A percentile compares a stretch with the other conserved stretches of the same genome.
phyloP scores from a whole-genome alignment of 305 asterid genomes.

The Fraxinus baroniana region DNA sequence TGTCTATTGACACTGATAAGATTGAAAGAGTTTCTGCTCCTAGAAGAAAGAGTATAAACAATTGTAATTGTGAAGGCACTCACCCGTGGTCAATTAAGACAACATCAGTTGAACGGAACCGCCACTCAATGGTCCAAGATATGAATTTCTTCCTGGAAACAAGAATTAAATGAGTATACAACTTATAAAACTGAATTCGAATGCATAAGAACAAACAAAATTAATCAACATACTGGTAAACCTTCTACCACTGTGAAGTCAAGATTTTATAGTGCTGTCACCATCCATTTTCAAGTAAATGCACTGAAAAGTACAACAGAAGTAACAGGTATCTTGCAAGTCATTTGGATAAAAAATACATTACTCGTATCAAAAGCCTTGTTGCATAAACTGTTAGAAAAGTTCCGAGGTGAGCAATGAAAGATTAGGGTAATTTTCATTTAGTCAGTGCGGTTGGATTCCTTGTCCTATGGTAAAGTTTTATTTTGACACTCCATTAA shows the following conservation, averaged over 20 bases:
- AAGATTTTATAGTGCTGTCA: not conserved
- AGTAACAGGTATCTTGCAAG: not conserved
- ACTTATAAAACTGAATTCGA: not conserved
- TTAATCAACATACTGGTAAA: not conserved
- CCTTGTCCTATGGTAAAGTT: not conserved
- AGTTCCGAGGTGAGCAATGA: not conserved
- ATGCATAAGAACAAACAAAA: not conserved
- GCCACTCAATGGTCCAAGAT: slow-evolving; percentile 89
- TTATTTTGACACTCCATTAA: not conserved
- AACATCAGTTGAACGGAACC: slow-evolving; percentile 65
- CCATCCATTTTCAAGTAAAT: not conserved
- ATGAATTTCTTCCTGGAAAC: slow-evolving; percentile 63
- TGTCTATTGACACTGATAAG: not conserved
- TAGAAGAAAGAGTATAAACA: not conserved
- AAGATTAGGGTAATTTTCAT: not conserved
- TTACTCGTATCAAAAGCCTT: not conserved
- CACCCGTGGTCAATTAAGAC: slow-evolving; percentile 76
- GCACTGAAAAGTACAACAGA: not conserved
- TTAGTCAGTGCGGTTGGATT: not conserved
- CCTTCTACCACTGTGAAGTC: not conserved
- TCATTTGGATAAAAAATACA: not conserved
- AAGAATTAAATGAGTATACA: slow-evolving; percentile 1
- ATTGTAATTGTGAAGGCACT: slow-evolving; percentile 26
- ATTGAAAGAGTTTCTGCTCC: not conserved
- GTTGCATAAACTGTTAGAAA: not conserved